Evolutionary conservation across 371 early-diverging fungal genomes (phyloP).

Genomic region (Zancudomyces culisetae): DNA sequence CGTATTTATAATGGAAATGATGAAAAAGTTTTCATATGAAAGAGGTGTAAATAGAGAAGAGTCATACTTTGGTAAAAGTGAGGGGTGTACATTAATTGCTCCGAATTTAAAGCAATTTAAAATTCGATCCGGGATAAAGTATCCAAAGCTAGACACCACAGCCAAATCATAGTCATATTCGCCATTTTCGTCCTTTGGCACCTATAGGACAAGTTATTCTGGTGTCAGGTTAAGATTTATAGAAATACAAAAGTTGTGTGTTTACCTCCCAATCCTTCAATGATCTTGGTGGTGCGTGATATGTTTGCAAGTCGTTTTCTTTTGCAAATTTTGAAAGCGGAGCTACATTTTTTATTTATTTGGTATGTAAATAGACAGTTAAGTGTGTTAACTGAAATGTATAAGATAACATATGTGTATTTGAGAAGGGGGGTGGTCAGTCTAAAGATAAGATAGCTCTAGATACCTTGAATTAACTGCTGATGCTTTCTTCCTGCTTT

Average conservation of each 20-base stretch:
- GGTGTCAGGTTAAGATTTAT: no score
- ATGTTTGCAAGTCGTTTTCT: background rate
- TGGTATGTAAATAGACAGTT: no score
- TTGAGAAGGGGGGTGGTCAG: no score
- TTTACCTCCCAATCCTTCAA: slow-evolving; percentile 25
- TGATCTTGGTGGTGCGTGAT: slow-evolving; percentile 14
- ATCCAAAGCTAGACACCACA: slow-evolving; percentile 81
- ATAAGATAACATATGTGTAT: no score
- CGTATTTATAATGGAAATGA: no score
- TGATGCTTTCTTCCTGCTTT: slow-evolving; percentile 11
- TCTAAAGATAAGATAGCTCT: background rate
- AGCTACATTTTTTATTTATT: no score
- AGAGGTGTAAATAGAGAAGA: no score
- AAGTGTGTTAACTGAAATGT: no score
- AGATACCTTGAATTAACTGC: background rate
- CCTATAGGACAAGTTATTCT: no score
- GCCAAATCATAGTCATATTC: slow-evolving; percentile 46
- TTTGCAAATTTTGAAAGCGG: background rate
- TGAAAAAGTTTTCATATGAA: no score
- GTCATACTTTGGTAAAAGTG: slow-evolving; percentile 61
- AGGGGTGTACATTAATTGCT: slow-evolving; percentile 78
- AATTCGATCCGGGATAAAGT: slow-evolving; percentile 58
- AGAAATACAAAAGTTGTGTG: no score
- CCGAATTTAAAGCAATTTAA: slow-evolving; percentile 43
- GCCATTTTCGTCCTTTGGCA: background rate